phyloP scores from a whole-genome alignment of 139 green algal genomes.

The Closterium sp. region DNA sequence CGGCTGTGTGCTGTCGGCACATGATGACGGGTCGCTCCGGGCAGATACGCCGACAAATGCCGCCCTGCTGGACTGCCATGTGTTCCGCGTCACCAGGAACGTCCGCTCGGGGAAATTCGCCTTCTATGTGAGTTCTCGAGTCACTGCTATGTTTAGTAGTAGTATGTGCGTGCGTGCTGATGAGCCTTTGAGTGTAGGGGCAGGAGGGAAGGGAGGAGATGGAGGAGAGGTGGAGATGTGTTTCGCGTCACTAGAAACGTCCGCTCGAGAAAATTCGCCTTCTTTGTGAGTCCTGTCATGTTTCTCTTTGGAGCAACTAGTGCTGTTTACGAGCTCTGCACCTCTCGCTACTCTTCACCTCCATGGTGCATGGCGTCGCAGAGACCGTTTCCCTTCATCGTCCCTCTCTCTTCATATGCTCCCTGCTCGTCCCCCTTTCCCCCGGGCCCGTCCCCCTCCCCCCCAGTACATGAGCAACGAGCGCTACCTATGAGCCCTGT shows the following conservation, averaged over 20 bases:
- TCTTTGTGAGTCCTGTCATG: background rate
- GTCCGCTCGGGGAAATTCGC: background rate
- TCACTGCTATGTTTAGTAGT: too few species aligned
- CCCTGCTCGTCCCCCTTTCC: too few species aligned
- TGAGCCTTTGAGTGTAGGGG: too few species aligned
- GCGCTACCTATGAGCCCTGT: conserved; percentile 5
- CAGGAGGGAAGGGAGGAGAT: too few species aligned
- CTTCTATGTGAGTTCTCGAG: background rate
- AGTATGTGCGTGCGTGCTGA: too few species aligned
- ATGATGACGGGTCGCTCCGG: background rate
- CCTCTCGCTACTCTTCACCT: too few species aligned
- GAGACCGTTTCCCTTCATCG: too few species aligned
- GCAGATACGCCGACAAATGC: background rate
- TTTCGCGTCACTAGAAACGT: background rate
- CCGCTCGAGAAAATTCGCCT: background rate
- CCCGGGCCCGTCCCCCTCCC: background rate
- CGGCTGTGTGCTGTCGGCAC: background rate
- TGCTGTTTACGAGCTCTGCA: too few species aligned
- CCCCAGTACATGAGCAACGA: conserved; percentile 23
- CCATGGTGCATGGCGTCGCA: too few species aligned
- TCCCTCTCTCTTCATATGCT: too few species aligned
- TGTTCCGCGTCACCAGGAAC: background rate
- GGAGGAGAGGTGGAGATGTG: too few species aligned
- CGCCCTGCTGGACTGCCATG: background rate
- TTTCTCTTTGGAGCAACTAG: too few species aligned